Conservation (phyloP, 1,139 yeast species). For the Scheffersomyces segobiensis region DNA sequence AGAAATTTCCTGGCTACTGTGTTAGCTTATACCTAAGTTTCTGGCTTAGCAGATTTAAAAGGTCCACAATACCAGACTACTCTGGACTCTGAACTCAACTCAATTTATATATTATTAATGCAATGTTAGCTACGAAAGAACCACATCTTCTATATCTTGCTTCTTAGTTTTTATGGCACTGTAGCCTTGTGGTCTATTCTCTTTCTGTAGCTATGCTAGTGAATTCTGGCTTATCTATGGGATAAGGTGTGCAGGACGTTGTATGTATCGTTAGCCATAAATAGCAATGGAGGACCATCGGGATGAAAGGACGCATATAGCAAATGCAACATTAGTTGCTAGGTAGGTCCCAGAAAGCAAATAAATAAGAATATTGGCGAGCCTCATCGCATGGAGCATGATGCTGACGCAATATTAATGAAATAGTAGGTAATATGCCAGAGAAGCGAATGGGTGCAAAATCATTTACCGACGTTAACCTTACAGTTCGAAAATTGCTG, state of each 20-base stretch:
- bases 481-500: conserved; percentile 79
- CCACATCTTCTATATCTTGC: background rate
- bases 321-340: background rate
- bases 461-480: conserved; percentile 78
- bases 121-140: background rate
- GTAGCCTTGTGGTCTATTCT: background rate
- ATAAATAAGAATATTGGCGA: background rate
- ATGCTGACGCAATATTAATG: background rate
- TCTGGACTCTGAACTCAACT: background rate
- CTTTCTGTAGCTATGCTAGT: background rate
- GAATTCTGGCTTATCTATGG: background rate
- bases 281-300: background rate
- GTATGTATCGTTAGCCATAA: background rate
- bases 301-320: background rate
- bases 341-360: background rate
- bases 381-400: background rate
- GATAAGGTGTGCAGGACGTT: background rate
- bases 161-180: background rate
- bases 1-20: too few relatives aligned
- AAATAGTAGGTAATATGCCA: background rate
- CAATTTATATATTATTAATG: background rate
- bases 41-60: too few relatives aligned
- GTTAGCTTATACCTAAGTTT: too few relatives aligned
- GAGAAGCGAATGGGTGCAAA: background rate
- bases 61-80: too few relatives aligned